These are phyloP conservation scores for Nannizziopsis arthrosporioides DNA, from an alignment of 2,329 filamentous ascomycete species.

Conservation along the genomic window DNA sequence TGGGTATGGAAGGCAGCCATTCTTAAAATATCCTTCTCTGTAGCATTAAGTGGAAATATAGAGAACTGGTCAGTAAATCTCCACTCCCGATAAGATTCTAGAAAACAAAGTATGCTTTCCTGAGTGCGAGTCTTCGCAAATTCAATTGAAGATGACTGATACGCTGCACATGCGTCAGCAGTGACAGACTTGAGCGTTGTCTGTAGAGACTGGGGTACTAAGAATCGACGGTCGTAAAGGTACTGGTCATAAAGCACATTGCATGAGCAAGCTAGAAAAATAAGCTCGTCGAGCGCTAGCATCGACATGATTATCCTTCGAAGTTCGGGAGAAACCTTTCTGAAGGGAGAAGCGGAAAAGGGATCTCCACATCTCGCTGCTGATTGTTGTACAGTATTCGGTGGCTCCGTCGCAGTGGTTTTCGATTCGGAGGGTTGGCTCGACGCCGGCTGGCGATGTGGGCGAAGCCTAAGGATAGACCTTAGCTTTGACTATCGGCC, in stretches of 20 bases:
- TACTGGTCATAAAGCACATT: not conserved
- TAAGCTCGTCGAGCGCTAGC: not conserved
- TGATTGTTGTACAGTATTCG: too few relatives aligned
- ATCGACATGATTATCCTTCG: not conserved
- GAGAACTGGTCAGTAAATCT: not conserved
- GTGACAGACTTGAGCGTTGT: not conserved
- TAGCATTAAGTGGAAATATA: not conserved
- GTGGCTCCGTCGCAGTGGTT: too few relatives aligned
- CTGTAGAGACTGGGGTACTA: not conserved
- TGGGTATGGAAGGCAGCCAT: not conserved
- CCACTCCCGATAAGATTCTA: not conserved
- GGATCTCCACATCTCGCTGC: too few relatives aligned
- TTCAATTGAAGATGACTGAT: not conserved
- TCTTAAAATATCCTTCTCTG: not conserved
- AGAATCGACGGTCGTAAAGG: not conserved
- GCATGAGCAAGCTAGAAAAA: not conserved
- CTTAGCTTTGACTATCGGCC: too few relatives aligned
- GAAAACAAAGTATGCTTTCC: not conserved
- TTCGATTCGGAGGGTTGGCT: too few relatives aligned
- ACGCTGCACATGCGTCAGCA: not conserved
- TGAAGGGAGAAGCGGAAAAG: not conserved
- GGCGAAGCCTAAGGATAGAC: too few relatives aligned
- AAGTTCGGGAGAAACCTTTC: not conserved
- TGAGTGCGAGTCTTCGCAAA: not conserved
- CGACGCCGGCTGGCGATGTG: too few relatives aligned